A percentile compares a stretch with the other conserved stretches of the same genome.
Evolutionary conservation across 805 yeast species (phyloP).

Genomic region (Wickerhamiella allomyrinae): DNA sequence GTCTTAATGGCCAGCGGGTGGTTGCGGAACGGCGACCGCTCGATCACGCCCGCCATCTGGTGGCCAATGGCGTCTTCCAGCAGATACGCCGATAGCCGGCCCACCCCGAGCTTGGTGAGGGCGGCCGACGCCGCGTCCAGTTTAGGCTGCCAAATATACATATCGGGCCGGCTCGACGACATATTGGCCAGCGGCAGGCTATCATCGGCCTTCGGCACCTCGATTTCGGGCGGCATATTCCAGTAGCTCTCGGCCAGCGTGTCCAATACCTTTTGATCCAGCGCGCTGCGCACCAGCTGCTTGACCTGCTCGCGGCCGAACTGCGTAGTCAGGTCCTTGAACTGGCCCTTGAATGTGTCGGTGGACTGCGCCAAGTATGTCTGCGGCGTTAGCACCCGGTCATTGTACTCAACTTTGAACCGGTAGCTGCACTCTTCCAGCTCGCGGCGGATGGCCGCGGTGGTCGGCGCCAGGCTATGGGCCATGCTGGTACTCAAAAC

Average conservation of each 20-base stretch:
- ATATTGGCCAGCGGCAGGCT: constrained; percentile 20
- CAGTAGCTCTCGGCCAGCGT: constrained; percentile 82
- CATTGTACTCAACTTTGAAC: constrained; percentile 94
- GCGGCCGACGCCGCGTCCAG: constrained; percentile 72
- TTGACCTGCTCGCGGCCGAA: constrained; percentile 75
- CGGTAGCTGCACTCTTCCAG: constrained; percentile 84
- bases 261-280: constrained; percentile 83
- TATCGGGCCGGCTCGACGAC: constrained; percentile 44
- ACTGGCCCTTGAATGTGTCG: constrained; percentile 69
- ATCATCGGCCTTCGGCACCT: not conserved
- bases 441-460: constrained; percentile 71
- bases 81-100: constrained; percentile 71
- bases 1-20: constrained; percentile 79
- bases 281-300: constrained; percentile 60
- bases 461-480: constrained; percentile 73
- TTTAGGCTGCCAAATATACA: constrained; percentile 76
- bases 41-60: constrained; percentile 63
- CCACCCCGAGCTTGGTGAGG: constrained; percentile 85
- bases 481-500: constrained; percentile 90
- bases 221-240: constrained; percentile 42
- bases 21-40: constrained; percentile 57
- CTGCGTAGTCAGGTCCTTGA: constrained; percentile 71
- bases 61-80: constrained; percentile 66
- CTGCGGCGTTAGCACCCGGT: constrained; percentile 83
- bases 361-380: constrained; percentile 86